A percentile compares a stretch with the other conserved stretches of the same genome.
Conservation (phyloP, 1,284 basidiomycete species). For the Heterobasidion irregulare region DNA sequence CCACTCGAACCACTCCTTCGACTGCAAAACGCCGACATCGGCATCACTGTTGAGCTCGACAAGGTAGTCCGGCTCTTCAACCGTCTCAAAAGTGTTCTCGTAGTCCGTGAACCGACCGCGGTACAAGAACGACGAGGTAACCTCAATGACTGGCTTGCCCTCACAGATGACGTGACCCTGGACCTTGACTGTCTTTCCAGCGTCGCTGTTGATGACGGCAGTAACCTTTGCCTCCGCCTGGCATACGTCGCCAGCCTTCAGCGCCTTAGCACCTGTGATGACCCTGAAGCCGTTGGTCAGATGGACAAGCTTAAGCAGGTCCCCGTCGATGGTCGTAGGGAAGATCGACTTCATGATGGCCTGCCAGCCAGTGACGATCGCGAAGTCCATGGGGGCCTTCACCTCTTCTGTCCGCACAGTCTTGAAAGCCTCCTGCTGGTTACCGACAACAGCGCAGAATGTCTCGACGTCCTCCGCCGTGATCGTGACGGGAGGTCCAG, state of each 20-base stretch:
- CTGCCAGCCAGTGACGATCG: slow-evolving; percentile 78
- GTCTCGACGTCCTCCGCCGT: slow-evolving; percentile 71
- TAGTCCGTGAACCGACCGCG: slow-evolving; percentile 92
- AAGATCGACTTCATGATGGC: slow-evolving; percentile 97
- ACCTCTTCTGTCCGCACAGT: slow-evolving; percentile 59
- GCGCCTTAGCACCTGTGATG: slow-evolving; percentile 67
- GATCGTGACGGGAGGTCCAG: slow-evolving; percentile 78
- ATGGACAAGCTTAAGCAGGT: slow-evolving; percentile 93
- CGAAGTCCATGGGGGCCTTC: slow-evolving; percentile 96
- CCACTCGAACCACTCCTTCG: slow-evolving; percentile 99
- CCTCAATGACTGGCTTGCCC: slow-evolving; percentile 82
- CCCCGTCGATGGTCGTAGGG: slow-evolving; percentile 86
- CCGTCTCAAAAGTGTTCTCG: slow-evolving; percentile 91
- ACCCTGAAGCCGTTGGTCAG: slow-evolving; percentile 95
- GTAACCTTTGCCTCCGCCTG: slow-evolving; percentile 84
- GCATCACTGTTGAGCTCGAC: slow-evolving; percentile 75
- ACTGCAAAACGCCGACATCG: slow-evolving; percentile 83
- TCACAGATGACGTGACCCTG: slow-evolving; percentile 79
- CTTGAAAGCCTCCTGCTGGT: slow-evolving; percentile 89
- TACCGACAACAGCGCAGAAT: slow-evolving; percentile 93
- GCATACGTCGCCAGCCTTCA: slow-evolving; percentile 86
- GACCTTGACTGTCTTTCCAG: slow-evolving; percentile 92
- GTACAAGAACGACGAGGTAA: slow-evolving; percentile 93
- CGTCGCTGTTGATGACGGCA: slow-evolving; percentile 86
- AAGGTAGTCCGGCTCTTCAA: slow-evolving; percentile 83